A percentile compares a stretch with the other conserved stretches of the same genome.
Evolutionary conservation across 192 early-diverging fungal species (phyloP).

Genomic region (Backusella morwellensis): DNA sequence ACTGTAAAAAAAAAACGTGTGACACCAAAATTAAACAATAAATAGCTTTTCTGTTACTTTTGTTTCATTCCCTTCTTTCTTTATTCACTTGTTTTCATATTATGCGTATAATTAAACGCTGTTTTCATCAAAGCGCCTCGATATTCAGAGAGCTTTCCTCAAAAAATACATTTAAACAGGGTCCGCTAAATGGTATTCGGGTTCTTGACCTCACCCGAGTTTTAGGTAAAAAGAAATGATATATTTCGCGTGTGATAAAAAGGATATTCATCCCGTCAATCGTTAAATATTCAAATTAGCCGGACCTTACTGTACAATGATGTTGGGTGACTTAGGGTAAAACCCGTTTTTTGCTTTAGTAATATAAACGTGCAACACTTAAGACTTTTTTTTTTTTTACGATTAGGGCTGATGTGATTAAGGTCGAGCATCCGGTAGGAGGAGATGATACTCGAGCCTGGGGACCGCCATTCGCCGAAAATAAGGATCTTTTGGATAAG

Average conservation of each 20-base stretch:
- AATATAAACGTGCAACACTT: not conserved
- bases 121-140: not conserved
- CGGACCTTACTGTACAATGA: slow-evolving; percentile 78
- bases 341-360: not conserved
- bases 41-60: not conserved
- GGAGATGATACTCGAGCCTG: slow-evolving; percentile 92
- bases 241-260: not conserved
- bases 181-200: slow-evolving; percentile 53
- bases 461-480: slow-evolving; percentile 66
- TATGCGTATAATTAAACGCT: not conserved
- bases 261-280: not conserved
- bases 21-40: not conserved
- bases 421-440: slow-evolving; percentile 77
- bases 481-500: slow-evolving; percentile 30
- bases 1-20: not conserved
- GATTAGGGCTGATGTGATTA: slow-evolving; percentile 81
- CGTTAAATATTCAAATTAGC: slow-evolving; percentile 35
- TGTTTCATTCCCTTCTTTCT: not conserved
- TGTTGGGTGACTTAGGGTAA: slow-evolving; percentile 64
- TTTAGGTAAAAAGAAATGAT: slow-evolving; percentile 37
- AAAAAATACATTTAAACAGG: not conserved
- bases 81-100: not conserved
- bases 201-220: slow-evolving; percentile 74
- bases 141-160: not conserved
- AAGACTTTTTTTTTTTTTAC: too few species aligned